phyloP scores from a whole-genome alignment of 2,329 filamentous ascomycete species.

The Ceratocystis ficicola region DNA sequence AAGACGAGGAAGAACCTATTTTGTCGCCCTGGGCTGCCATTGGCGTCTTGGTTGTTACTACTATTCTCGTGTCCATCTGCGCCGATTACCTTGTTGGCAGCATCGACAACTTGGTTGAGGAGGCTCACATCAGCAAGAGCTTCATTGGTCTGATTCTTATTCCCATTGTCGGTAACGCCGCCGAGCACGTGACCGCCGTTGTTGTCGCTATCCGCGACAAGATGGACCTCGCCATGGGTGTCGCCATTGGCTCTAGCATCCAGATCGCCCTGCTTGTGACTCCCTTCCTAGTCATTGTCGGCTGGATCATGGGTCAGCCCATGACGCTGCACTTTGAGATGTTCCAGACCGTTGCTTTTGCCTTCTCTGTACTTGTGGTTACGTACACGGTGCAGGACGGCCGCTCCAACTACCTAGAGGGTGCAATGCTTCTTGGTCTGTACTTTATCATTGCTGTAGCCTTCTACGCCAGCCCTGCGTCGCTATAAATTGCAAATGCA shows the following conservation, averaged over 20 bases:
- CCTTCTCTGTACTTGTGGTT: constrained; percentile 61
- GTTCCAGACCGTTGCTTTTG: constrained; percentile 76
- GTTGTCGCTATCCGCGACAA: constrained; percentile 68
- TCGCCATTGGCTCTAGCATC: constrained; percentile 70
- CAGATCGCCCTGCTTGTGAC: constrained; percentile 75
- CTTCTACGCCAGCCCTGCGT: constrained; percentile 42
- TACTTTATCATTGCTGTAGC: constrained; percentile 50
- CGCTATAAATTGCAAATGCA: constrained; percentile 23
- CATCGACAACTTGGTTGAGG: constrained; percentile 59
- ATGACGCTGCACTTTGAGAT: constrained; percentile 78
- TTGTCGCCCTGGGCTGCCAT: constrained; percentile 53
- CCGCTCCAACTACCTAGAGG: constrained; percentile 74
- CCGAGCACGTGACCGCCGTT: constrained; percentile 70
- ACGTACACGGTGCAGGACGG: constrained; percentile 69
- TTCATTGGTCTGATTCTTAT: constrained; percentile 72
- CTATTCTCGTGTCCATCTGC: constrained; percentile 57
- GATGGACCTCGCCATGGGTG: constrained; percentile 62
- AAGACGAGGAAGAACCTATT: constrained; percentile 32
- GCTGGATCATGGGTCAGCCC: constrained; percentile 59
- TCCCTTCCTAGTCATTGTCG: constrained; percentile 65
- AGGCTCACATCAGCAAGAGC: constrained; percentile 60
- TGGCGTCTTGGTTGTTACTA: constrained; percentile 56
- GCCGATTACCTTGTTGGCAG: constrained; percentile 67
- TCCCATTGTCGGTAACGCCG: constrained; percentile 68
- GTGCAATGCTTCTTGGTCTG: constrained; percentile 50